phyloP scores from a whole-genome alignment of 768 basidiomycete genomes.

The Candolleomyces eurysporus region DNA sequence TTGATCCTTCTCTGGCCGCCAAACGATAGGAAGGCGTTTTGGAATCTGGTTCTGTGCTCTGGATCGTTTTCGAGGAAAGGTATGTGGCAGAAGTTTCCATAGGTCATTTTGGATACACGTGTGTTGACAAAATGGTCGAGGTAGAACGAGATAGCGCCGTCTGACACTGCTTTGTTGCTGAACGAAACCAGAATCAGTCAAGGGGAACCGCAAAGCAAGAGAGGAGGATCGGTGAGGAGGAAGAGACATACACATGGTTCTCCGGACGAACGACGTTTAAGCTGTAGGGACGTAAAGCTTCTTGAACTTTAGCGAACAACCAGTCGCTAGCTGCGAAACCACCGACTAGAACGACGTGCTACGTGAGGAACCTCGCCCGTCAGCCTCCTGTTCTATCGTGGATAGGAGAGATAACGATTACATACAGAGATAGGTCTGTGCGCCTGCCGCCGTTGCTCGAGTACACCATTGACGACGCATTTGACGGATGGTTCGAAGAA shows the following conservation, averaged over 20 bases:
- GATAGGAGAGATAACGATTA: not conserved
- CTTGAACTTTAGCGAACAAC: constrained; percentile 43
- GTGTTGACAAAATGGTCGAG: constrained; percentile 50
- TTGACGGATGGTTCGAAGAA: constrained; percentile 34
- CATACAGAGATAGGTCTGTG: constrained; percentile 23
- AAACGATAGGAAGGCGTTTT: not conserved
- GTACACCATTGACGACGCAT: constrained; percentile 26
- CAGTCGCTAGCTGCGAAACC: constrained; percentile 60
- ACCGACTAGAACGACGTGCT: constrained; percentile 52
- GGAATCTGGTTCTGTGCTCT: not conserved
- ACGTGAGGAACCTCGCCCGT: not conserved
- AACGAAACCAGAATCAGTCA: not conserved
- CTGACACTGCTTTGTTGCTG: constrained; percentile 49
- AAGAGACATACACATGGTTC: constrained; percentile 46
- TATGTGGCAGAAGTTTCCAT: constrained; percentile 4
- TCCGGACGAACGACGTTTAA: constrained; percentile 49
- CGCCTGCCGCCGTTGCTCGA: constrained; percentile 14
- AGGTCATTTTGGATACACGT: constrained; percentile 20
- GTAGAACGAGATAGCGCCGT: constrained; percentile 41
- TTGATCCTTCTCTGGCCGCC: constrained; percentile 6
- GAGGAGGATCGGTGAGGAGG: not conserved
- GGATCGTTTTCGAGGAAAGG: not conserved
- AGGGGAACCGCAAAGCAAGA: not conserved
- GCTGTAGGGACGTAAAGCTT: constrained; percentile 33
- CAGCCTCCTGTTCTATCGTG: not conserved